Evolutionary conservation across 805 yeast genomes (phyloP).

Genomic region (Saturnispora gosingensis): DNA sequence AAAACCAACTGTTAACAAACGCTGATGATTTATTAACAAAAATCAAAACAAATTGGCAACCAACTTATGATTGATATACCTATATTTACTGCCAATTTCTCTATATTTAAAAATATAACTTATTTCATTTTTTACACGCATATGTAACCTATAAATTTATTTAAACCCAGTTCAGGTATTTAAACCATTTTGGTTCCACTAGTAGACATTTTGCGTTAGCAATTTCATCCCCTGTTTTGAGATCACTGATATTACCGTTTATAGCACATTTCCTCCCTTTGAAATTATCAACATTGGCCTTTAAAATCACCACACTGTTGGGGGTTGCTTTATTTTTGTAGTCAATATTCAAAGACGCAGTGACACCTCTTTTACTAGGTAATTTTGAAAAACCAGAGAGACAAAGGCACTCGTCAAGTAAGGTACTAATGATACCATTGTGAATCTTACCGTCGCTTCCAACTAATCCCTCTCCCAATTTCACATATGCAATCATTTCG

Average conservation of each 20-base stretch:
- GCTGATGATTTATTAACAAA: constrained; percentile 2
- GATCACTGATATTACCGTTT: constrained; percentile 36
- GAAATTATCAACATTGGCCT: constrained; percentile 52
- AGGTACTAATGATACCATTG: constrained; percentile 69
- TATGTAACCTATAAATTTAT: constrained; percentile 1
- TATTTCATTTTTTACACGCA: background rate
- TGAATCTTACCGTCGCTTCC: constrained; percentile 71
- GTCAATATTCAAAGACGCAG: constrained; percentile 63
- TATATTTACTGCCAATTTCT: background rate
- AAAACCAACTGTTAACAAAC: constrained; percentile 1
- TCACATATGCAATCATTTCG: constrained; percentile 56
- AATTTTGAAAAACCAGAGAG: constrained; percentile 74
- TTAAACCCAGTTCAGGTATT: constrained; percentile 48
- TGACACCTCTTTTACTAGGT: constrained; percentile 81
- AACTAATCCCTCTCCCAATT: constrained; percentile 52
- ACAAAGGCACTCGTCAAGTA: constrained; percentile 80
- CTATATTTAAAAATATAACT: background rate
- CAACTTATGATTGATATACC: background rate
- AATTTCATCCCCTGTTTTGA: constrained; percentile 11
- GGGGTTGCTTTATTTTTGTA: constrained; percentile 56
- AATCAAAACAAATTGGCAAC: constrained; percentile 9
- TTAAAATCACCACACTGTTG: constrained; percentile 52
- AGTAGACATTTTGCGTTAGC: constrained; percentile 63
- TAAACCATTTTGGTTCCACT: constrained; percentile 87
- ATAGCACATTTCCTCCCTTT: constrained; percentile 81